These are phyloP conservation scores for Boechera retrofracta DNA, from an alignment of 345 rosid genomes.

Conservation along the genomic window DNA sequence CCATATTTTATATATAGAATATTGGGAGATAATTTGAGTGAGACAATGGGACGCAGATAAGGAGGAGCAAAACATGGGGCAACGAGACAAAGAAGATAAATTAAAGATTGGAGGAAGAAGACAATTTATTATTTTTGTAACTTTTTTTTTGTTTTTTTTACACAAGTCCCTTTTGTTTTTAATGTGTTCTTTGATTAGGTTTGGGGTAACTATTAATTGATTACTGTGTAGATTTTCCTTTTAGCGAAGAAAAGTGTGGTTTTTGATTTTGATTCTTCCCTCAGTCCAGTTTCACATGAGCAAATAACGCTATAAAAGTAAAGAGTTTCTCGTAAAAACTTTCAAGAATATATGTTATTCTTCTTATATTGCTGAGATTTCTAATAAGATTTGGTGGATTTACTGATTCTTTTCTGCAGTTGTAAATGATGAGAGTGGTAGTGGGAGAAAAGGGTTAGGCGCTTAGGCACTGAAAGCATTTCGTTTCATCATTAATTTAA, in stretches of 20 bases:
- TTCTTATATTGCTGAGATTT: slow-evolving; percentile 3
- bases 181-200: slow-evolving; percentile 42
- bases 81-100: slow-evolving; percentile 30
- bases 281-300: slow-evolving; percentile 26
- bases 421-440: slow-evolving; percentile 26
- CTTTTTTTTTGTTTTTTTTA: slow-evolving; percentile 10
- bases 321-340: not conserved
- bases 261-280: slow-evolving; percentile 29
- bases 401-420: not conserved
- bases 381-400: slow-evolving; percentile 3
- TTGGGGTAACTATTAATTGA: slow-evolving; percentile 33
- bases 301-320: not conserved
- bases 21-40: slow-evolving; percentile 30
- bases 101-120: slow-evolving; percentile 38
- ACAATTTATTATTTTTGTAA: slow-evolving; percentile 33
- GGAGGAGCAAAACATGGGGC: slow-evolving; percentile 47
- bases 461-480: slow-evolving; percentile 41
- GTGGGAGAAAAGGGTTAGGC: slow-evolving; percentile 38
- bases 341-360: not conserved
- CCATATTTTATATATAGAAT: slow-evolving; percentile 32
- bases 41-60: slow-evolving; percentile 42
- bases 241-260: slow-evolving; percentile 34
- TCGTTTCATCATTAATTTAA: slow-evolving; percentile 37
- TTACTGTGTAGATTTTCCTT: slow-evolving; percentile 23
- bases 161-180: slow-evolving; percentile 32